Base-by-base conservation (phyloP, 2,329 filamentous ascomycete genomes). In the Penicillium sumatraense region DNA sequence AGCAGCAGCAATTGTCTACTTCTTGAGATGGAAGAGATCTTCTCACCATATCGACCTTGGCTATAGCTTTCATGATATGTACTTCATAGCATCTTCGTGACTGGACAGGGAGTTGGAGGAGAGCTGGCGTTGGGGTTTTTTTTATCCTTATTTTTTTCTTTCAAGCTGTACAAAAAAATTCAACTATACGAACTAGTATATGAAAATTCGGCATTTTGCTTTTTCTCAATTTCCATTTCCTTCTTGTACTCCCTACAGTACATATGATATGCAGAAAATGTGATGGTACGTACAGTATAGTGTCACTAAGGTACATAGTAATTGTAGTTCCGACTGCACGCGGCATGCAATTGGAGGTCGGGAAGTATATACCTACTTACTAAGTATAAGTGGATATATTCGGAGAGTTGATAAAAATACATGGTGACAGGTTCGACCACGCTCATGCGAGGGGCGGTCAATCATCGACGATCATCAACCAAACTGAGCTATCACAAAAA, bases 121-220 rank as follows among this genome's bases (percentile, higher is more conserved):
- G 26, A 47, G 33, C 46, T 16, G 53, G 60, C 49, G 51, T 57
- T 55, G 20, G n/a, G 42, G 36, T 10, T 29, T 16, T 31, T 33
- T 21, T n/a, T 45, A 3, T 27, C 2, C 21, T 10, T 29, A 13
- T 31, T 33, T 21, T n/a, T 45, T 10, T 27, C 2, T 26, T 20
- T 14, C 40, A 27, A 42, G 48, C 36, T 57, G 49, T 54, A 59
- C 57, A 54, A 60, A 51, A n/a, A 44, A 44, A 41, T 23, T 20
- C 9, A 41, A 16, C 27, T 18, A 26, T 27, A 33, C 14, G 10
- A 49, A 11, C 46, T 23, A 36, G 2, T 3, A 36, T 14, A 31
- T 2, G 29, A 13, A 13, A 13, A 31, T 31, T 31, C 7, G 29
- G 11, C 29, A 31, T 10, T 7, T 2, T n/a, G 11, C 29, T 31